Evolutionary conservation across 164 flowering plant genomes (phyloP).

Genomic region (Chloranthus sessilifolius): DNA sequence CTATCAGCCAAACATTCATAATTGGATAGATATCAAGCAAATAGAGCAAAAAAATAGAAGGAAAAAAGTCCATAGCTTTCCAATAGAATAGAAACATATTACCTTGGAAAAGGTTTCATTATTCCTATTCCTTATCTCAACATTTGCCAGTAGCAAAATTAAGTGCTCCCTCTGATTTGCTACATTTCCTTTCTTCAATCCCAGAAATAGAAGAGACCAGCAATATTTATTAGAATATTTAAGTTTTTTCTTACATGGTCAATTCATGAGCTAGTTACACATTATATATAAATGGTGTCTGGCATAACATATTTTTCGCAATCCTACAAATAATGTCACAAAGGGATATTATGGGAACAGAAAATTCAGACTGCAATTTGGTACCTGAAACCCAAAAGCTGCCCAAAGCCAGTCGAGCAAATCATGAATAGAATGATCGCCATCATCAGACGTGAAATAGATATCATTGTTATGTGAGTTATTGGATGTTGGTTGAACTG

Average conservation of each 20-base stretch:
- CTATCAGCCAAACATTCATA: not conserved
- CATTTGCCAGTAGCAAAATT: constrained; percentile 87
- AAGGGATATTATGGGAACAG: too few relatives aligned
- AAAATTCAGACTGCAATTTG: not conserved
- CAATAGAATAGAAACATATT: constrained; percentile 2
- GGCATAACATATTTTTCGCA: too few relatives aligned
- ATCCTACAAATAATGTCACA: too few relatives aligned
- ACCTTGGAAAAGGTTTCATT: constrained; percentile 42
- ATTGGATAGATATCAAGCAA: constrained; percentile 3
- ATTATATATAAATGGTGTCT: too few relatives aligned
- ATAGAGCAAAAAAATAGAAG: not conserved
- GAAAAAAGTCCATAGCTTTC: not conserved
- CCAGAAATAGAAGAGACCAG: constrained; percentile 9
- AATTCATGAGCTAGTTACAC: too few relatives aligned
- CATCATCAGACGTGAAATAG: constrained; percentile 25
- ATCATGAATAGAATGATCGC: constrained; percentile 50
- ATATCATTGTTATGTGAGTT: constrained; percentile 11
- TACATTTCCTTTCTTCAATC: constrained; percentile 87
- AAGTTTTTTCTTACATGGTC: not conserved
- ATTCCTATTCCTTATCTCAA: constrained; percentile 46
- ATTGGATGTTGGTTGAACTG: constrained; percentile 19
- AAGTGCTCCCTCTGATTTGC: constrained; percentile 98
- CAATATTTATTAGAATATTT: not conserved
- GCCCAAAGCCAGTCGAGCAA: constrained; percentile 91
- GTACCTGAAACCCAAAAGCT: constrained; percentile 94